A percentile compares a stretch with the other conserved stretches of the same genome.
phyloP scores from a whole-genome alignment of 2,329 filamentous ascomycete genomes.

The Periconia sp. region DNA sequence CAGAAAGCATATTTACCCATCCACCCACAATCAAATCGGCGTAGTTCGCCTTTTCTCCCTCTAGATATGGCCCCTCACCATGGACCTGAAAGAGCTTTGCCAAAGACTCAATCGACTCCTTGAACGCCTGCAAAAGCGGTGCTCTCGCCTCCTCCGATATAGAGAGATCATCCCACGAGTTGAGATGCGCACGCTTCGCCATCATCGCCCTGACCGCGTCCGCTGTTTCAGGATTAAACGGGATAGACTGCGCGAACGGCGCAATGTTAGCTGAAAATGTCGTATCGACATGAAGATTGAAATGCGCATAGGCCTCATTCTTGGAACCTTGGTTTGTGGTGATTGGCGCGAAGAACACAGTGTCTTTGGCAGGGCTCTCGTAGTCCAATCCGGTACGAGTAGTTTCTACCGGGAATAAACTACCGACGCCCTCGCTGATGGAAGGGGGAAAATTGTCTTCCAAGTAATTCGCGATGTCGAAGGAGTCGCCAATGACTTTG shows the following conservation, averaged over 20 bases:
- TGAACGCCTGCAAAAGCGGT: constrained; percentile 45
- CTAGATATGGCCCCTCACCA: constrained; percentile 51
- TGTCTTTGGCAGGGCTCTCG: constrained; percentile 28
- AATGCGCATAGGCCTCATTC: constrained; percentile 38
- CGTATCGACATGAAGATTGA: constrained; percentile 59
- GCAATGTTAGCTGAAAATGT: constrained; percentile 52
- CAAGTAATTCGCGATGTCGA: constrained; percentile 66
- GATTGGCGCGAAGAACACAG: constrained; percentile 32
- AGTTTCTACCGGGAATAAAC: constrained; percentile 52
- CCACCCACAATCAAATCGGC: constrained; percentile 61
- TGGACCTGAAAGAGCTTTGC: constrained; percentile 46
- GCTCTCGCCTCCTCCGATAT: constrained; percentile 43
- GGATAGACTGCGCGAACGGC: constrained; percentile 46
- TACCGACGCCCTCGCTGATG: constrained; percentile 32
- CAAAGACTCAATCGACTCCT: constrained; percentile 46
- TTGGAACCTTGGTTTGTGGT: constrained; percentile 45
- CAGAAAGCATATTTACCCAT: constrained; percentile 55
- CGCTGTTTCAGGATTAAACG: constrained; percentile 53
- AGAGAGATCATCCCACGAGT: constrained; percentile 48
- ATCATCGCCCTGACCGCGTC: constrained; percentile 53
- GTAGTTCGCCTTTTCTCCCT: constrained; percentile 51
- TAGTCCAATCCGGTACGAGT: constrained; percentile 44
- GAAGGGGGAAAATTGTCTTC: constrained; percentile 54
- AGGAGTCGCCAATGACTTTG: constrained; percentile 60
- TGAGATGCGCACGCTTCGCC: constrained; percentile 47